These are phyloP conservation scores for Litchi chinensis DNA, from an alignment of 345 rosid species.

Conservation along the genomic window DNA sequence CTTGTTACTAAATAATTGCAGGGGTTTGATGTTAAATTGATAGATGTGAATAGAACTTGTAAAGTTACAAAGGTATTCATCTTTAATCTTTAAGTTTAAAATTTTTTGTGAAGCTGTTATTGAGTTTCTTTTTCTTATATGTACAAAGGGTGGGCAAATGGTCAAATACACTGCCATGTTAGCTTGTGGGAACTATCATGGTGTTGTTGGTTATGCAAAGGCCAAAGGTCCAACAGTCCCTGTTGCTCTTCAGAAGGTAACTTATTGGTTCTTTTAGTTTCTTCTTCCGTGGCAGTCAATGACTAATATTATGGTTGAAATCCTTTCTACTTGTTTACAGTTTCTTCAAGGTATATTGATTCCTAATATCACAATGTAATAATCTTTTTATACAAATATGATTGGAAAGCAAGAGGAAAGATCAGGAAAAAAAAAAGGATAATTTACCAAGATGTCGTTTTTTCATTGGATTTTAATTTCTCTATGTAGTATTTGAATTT, in stretches of 20 bases:
- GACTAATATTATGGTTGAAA: not conserved
- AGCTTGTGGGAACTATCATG: constrained; percentile 92
- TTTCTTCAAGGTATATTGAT: not conserved
- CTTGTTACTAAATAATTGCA: constrained; percentile 35
- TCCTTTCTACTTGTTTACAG: constrained; percentile 1
- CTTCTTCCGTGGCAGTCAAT: not conserved
- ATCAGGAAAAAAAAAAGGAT: not conserved
- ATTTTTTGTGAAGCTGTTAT: constrained; percentile 4
- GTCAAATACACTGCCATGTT: constrained; percentile 76
- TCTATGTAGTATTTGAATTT: not conserved
- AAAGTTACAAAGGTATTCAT: constrained; percentile 86
- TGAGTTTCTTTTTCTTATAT: constrained; percentile 24
- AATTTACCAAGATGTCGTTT: not conserved
- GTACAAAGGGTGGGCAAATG: constrained; percentile 70
- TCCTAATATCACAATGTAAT: not conserved
- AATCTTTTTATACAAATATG: not conserved
- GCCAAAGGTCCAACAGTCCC: constrained; percentile 81
- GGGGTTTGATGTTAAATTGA: constrained; percentile 90
- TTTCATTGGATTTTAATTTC: not conserved
- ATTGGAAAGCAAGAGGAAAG: not conserved
- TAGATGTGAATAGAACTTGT: constrained; percentile 85
- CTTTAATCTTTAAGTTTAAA: constrained; percentile 10
- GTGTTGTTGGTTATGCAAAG: constrained; percentile 88
- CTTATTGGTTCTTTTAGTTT: constrained; percentile 9
- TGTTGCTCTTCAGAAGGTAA: constrained; percentile 89